Evolutionary conservation across 1,139 yeast genomes (phyloP).

Genomic region (Kluyveromyces sp.): DNA sequence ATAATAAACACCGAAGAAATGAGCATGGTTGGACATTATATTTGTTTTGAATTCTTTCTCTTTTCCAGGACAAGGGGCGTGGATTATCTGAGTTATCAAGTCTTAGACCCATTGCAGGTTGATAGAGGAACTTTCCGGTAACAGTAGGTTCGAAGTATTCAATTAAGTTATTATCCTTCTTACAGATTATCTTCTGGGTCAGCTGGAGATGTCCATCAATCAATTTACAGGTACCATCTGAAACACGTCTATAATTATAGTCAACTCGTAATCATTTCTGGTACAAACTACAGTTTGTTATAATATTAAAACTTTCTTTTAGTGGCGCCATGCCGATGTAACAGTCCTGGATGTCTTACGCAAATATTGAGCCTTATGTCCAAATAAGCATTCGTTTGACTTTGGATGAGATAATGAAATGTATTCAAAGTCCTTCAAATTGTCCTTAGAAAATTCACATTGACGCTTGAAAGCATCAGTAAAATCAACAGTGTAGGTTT

Average conservation of each 20-base stretch:
- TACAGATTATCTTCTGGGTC: slow-evolving; percentile 62
- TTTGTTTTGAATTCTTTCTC: slow-evolving; percentile 54
- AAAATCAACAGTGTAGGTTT: slow-evolving; percentile 62
- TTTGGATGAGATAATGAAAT: slow-evolving; percentile 75
- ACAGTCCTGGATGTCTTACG: slow-evolving; percentile 68
- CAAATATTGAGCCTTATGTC: slow-evolving; percentile 73
- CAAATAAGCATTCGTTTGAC: slow-evolving; percentile 64
- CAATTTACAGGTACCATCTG: slow-evolving; percentile 81
- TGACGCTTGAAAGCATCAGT: slow-evolving; percentile 54
- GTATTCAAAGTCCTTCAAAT: slow-evolving; percentile 68
- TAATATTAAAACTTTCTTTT: slow-evolving; percentile 48
- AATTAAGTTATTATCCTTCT: slow-evolving; percentile 42
- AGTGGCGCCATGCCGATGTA: slow-evolving; percentile 71
- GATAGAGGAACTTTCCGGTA: slow-evolving; percentile 68
- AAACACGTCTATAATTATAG: slow-evolving; percentile 61
- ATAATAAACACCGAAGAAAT: slow-evolving; percentile 25
- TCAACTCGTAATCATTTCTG: slow-evolving; percentile 87
- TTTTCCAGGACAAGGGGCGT: slow-evolving; percentile 74
- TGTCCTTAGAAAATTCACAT: slow-evolving; percentile 58
- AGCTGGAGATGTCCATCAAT: slow-evolving; percentile 56
- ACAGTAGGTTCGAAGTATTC: slow-evolving; percentile 73
- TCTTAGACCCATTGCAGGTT: slow-evolving; percentile 61
- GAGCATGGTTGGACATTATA: slow-evolving; percentile 37
- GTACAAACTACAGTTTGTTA: slow-evolving; percentile 78
- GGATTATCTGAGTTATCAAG: slow-evolving; percentile 62